Conservation (phyloP, 495 filamentous ascomycete genomes). For the Hypoxylon intermedium region DNA sequence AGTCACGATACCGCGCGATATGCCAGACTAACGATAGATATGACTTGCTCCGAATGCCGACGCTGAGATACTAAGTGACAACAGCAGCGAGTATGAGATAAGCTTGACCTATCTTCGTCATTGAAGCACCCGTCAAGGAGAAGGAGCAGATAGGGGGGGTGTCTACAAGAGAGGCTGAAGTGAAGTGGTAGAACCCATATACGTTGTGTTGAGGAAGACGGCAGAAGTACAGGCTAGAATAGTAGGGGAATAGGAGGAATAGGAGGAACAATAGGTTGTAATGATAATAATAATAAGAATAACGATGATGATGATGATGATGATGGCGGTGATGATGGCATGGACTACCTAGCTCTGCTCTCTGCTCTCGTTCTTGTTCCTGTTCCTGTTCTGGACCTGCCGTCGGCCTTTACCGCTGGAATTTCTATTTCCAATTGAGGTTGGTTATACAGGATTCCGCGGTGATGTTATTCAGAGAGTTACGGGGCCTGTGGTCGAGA, state of each 20-base stretch:
- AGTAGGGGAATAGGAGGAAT: slow-evolving; percentile 3
- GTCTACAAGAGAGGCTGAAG: slow-evolving; percentile 20
- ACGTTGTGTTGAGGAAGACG: slow-evolving; percentile 17
- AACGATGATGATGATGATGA: slow-evolving; percentile 4
- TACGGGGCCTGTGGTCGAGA: slow-evolving; percentile 2
- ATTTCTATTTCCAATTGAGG: slow-evolving; percentile 22
- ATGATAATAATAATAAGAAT: slow-evolving; percentile 14
- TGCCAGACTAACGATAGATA: slow-evolving; percentile 28
- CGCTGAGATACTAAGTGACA: slow-evolving; percentile 50
- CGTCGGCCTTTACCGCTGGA: slow-evolving; percentile 32
- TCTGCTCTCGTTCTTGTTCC: neutral
- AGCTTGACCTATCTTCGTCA: slow-evolving; percentile 61
- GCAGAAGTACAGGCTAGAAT: slow-evolving; percentile 13
- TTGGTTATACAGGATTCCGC: slow-evolving; percentile 12
- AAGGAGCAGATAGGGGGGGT: slow-evolving; percentile 23
- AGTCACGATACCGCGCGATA: slow-evolving; percentile 31
- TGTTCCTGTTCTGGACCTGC: neutral
- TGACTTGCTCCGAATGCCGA: slow-evolving; percentile 28
- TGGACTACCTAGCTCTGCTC: neutral
- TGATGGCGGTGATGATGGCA: slow-evolving; percentile 17
- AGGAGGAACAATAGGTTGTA: neutral
- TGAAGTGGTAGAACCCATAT: slow-evolving; percentile 26
- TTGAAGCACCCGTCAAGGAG: slow-evolving; percentile 41
- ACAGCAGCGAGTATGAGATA: slow-evolving; percentile 60
- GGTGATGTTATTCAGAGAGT: slow-evolving; percentile 18